Evolutionary conservation across 352 stramenopile species (phyloP).

Genomic region (Globisporangium abappressorium): DNA sequence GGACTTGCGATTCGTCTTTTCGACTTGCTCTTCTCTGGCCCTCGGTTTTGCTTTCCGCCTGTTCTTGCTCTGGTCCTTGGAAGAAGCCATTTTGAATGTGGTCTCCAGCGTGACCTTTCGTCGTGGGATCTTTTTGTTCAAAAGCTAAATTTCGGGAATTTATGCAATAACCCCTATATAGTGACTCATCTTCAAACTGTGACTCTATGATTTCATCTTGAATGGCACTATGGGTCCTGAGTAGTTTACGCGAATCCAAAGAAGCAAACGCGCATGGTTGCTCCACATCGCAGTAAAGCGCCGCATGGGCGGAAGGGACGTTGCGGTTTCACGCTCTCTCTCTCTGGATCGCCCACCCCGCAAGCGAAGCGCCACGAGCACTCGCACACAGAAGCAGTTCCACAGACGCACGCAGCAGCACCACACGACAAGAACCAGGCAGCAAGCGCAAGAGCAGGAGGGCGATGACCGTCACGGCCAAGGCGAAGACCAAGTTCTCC

Average conservation of each 20-base stretch:
- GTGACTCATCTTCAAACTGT: not conserved
- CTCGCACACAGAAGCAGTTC: conserved; percentile 1
- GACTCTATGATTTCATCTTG: not conserved
- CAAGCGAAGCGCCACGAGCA: not conserved
- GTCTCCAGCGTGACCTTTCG: conserved; percentile 5
- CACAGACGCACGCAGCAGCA: not conserved
- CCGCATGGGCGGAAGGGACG: conserved; percentile 6
- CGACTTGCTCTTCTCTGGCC: no score
- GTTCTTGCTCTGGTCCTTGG: not conserved
- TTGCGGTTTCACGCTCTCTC: conserved; percentile 2
- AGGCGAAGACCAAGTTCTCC: conserved; percentile 65
- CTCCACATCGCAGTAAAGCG: not conserved
- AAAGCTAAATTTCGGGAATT: not conserved
- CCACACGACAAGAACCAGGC: not conserved
- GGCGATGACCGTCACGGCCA: conserved; percentile 44
- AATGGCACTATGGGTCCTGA: not conserved
- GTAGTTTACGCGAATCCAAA: conserved; percentile 12
- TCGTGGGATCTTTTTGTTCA: not conserved
- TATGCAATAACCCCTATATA: not conserved
- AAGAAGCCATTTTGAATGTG: not conserved
- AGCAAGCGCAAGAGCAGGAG: not conserved
- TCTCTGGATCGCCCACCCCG: not conserved
- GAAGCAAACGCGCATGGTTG: not conserved
- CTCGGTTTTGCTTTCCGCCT: not conserved
- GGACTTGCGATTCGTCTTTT: no score